Base-by-base conservation (phyloP, 2,329 filamentous ascomycete genomes). In the Pseudocercospora eumusae region DNA sequence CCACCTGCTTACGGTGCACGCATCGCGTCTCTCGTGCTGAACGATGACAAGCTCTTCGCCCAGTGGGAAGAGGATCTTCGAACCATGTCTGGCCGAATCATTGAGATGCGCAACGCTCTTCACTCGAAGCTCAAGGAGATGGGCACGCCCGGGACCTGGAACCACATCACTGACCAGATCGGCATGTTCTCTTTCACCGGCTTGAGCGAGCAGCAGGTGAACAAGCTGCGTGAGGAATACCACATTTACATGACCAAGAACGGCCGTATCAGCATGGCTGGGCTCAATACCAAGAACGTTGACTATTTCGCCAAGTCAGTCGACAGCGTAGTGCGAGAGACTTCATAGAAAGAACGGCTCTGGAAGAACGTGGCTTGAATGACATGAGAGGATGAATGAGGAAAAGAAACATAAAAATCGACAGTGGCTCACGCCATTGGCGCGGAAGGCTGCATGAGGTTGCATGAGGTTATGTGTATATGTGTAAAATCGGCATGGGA, bases 111-210 rank as follows among this genome's bases (percentile, higher is more conserved):
- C 66, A 86, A 86, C 73, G 86, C 85, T 3, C 81, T 99, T 70
- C 86, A 91, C 56, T 79, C 81, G 60, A 91, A 93, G 78, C 86
- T 99, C 10, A 93, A 98, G 79, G 86, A 88, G 73, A 84, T 93
- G 63, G 86, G 86, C 28, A 97, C 95, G 0, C 93, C 93, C 0
- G 93, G 93, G 31, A 89, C 85, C 13, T 99, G 95, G 95, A 91
- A 93, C 74, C 95, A 99, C 80, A 96, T 99, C 76, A 97, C 93
- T 15, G 91, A 96, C 72, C 95, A 99, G 84, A 99, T 99, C 75
- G 95, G 95, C 80, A 99, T 99, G 95, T 99, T 99, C 81, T 93
- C 89, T 77, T 99, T 96, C 77, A 96, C 91, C 0, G 91, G 91
- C 11, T 79, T 96, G 75, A 84, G 77, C 11, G 89, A 92, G 79